These are phyloP conservation scores for Colletotrichum sp. DNA, from an alignment of 2,329 filamentous ascomycete genomes.

Conservation along the genomic window DNA sequence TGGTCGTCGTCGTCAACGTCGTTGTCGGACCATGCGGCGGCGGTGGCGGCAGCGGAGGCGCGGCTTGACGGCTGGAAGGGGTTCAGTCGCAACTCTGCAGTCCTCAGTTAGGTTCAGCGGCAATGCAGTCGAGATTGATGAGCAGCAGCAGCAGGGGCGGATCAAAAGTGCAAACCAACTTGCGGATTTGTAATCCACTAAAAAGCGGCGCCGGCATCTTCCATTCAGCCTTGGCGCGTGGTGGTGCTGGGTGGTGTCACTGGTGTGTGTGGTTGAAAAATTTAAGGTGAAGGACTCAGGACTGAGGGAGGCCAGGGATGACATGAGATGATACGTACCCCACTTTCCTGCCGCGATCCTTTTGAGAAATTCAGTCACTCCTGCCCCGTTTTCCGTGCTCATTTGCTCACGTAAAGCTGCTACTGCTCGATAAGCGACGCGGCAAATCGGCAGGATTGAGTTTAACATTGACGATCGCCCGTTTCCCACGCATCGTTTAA, in stretches of 20 bases:
- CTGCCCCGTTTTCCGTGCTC: background rate
- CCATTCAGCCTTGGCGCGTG: background rate
- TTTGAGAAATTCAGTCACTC: background rate
- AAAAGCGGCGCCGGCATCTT: background rate
- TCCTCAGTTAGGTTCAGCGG: background rate
- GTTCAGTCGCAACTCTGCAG: background rate
- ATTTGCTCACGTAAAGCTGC: background rate
- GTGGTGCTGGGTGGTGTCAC: background rate
- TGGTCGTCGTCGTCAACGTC: background rate
- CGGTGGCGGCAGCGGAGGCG: background rate
- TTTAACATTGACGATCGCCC: background rate
- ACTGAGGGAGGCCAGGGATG: background rate
- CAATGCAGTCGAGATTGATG: background rate
- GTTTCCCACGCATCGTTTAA: background rate
- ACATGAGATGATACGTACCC: background rate
- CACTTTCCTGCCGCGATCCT: background rate
- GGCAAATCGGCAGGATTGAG: background rate
- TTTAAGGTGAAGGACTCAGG: background rate
- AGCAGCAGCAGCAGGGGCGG: background rate
- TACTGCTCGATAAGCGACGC: background rate
- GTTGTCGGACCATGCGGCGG: background rate
- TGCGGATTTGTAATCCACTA: conserved; percentile 17
- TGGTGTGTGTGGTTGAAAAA: background rate
- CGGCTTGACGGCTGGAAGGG: background rate
- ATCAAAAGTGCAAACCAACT: background rate